Evolutionary conservation across 2,329 filamentous ascomycete genomes (phyloP).

Genomic region (Septoria linicola): DNA sequence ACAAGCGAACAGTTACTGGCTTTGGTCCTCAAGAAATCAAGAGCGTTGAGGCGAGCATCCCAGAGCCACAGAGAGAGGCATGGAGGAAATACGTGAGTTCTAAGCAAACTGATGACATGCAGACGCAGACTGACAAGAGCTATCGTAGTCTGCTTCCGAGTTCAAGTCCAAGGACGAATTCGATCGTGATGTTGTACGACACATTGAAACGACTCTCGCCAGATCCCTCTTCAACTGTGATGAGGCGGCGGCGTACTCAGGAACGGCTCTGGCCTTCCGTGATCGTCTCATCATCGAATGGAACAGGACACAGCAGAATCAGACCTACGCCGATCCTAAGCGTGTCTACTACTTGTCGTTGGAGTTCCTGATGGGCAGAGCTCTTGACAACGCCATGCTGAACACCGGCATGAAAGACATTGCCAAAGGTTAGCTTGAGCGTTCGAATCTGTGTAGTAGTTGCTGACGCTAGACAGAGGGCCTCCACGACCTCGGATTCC

Average conservation of each 20-base stretch:
- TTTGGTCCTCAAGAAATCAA: slow-evolving; percentile 92
- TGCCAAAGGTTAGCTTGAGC: slow-evolving; percentile 64
- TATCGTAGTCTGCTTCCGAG: slow-evolving; percentile 58
- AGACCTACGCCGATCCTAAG: slow-evolving; percentile 88
- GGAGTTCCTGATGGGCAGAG: slow-evolving; percentile 95
- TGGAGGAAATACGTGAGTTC: slow-evolving; percentile 61
- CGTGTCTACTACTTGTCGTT: slow-evolving; percentile 95
- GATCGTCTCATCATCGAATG: slow-evolving; percentile 91
- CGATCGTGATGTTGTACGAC: slow-evolving; percentile 77
- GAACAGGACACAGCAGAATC: slow-evolving; percentile 97
- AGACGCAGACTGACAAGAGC: slow-evolving; percentile 16
- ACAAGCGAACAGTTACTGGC: slow-evolving; percentile 94
- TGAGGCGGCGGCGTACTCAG: slow-evolving; percentile 85
- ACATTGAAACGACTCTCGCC: slow-evolving; percentile 94
- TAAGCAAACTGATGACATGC: neutral
- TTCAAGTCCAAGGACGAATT: slow-evolving; percentile 83
- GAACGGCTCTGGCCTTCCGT: slow-evolving; percentile 86
- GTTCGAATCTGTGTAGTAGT: neutral
- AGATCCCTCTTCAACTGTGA: slow-evolving; percentile 98
- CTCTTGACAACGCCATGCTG: slow-evolving; percentile 97
- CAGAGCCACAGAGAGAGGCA: slow-evolving; percentile 80
- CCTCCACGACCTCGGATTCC: slow-evolving; percentile 85
- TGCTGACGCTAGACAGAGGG: slow-evolving; percentile 60
- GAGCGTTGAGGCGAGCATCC: slow-evolving; percentile 84
- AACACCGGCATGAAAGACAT: slow-evolving; percentile 86